These are phyloP conservation scores for Monotropa hypopitys DNA, from an alignment of 179 eudicot species.

Conservation along the genomic window DNA sequence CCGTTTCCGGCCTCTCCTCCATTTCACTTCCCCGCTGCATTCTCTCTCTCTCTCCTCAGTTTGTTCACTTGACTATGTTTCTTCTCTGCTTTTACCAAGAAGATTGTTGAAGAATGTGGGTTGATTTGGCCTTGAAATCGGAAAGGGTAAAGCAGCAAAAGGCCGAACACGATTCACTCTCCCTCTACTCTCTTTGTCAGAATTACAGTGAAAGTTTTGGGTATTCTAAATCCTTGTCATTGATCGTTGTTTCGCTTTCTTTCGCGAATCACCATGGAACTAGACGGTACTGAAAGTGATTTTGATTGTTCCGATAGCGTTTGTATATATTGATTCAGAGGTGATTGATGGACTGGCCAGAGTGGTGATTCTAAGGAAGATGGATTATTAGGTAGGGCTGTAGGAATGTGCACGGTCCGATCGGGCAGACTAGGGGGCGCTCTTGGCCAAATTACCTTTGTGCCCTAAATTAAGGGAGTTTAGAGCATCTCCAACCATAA, in stretches of 20 bases:
- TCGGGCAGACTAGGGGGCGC: too few relatives aligned
- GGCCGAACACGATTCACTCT: background rate
- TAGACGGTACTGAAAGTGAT: background rate
- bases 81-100: too few relatives aligned
- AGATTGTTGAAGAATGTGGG: background rate
- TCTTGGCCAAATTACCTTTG: too few relatives aligned
- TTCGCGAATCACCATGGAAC: background rate
- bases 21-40: conserved; percentile 11
- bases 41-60: background rate
- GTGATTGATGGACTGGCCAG: too few relatives aligned
- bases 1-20: conserved; percentile 75
- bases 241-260: background rate
- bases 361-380: too few relatives aligned
- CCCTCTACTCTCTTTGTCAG: background rate
- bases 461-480: too few relatives aligned
- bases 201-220: too few relatives aligned
- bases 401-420: too few relatives aligned
- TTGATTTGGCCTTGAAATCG: background rate
- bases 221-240: background rate
- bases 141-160: background rate
- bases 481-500: too few relatives aligned
- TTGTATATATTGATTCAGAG: too few relatives aligned
- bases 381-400: too few relatives aligned
- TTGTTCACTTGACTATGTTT: background rate
- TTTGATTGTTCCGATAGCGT: too few relatives aligned